A percentile compares a stretch with the other conserved stretches of the same genome.
Conservation (phyloP, 306 rosid species). For the Quercus wislizeni region DNA sequence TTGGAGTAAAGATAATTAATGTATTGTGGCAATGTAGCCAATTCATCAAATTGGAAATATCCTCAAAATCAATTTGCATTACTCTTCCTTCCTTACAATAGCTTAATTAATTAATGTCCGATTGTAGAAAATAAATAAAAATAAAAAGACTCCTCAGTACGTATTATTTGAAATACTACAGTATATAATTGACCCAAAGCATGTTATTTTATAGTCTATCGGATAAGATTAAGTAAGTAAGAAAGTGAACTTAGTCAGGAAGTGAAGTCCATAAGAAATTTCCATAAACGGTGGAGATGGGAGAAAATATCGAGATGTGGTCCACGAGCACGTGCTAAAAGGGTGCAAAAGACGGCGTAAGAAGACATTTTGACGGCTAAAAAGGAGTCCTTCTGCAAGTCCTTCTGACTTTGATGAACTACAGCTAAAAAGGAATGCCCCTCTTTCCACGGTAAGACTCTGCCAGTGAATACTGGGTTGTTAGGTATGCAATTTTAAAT, state of each 20-base stretch:
- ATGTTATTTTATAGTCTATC: neutral
- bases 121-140: no score
- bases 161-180: no score
- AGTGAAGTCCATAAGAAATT: neutral
- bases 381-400: slow-evolving; percentile 20
- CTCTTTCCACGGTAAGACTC: no score
- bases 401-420: neutral
- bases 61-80: no score
- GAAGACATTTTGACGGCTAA: slow-evolving; percentile 42
- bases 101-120: no score
- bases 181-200: neutral
- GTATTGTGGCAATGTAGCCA: no score
- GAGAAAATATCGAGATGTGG: neutral
- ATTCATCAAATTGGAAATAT: no score
- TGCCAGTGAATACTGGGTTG: no score
- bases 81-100: no score
- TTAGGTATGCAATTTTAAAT: fast-evolving
- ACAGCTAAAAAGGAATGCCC: neutral
- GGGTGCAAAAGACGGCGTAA: slow-evolving; percentile 13
- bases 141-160: no score
- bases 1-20: no score
- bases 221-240: neutral
- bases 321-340: slow-evolving; percentile 28
- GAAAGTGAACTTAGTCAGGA: neutral
- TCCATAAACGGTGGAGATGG: neutral